Evolutionary conservation across 106 monocot genomes (phyloP), one percentile per base, ranked within the genome.

Genomic region (Allium fistulosum): DNA sequence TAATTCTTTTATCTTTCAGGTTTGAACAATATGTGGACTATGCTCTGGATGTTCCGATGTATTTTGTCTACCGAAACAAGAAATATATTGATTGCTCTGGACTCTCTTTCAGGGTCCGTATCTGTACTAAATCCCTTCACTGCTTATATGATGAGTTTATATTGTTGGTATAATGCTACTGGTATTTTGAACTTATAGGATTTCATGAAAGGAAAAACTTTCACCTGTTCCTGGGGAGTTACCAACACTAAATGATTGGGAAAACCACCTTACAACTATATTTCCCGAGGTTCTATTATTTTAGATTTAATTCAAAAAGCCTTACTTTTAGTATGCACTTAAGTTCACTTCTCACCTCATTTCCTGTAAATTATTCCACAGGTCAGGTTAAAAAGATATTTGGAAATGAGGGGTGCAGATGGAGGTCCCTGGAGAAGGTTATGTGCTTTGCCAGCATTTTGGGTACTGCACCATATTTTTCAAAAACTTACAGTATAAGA

Each of bases 401-500:
- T 99, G 65, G 97, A 99, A 80, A 99, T 99, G 97, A 90, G 97
- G 76, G 97, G 97, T 76, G 97, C 97, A 68, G 97, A 99, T 84
- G 97, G 92, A 61, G 97, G 97, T 53, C 97, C 97, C 57, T 99
- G 92, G 97, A 90, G 92, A 68, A 92, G 84, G 80, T 77, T 99
- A 71, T 99, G 97, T 71, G 97, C 92, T 75, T 73, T 99, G 57
- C 97, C 97, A 61, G 97, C 92, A 71, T 99, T 92, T 80, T 99
- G 97, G 97, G 97, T 97, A 75, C 55, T 37, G 37, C 37, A 37
- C 37, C 37, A 37, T 37, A 37, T 37, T 37, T 37, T 37, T 37
- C 37, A 37, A 5, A 37, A 1, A 2, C 37, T 37, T 37, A 1
- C 37, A 37, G 37, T 37, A 37, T 37, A 37, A 37, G 5, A 37